These are phyloP conservation scores for Centrapalus pauciflorus DNA, from an alignment of 129 eudicot genomes.

Conservation along the genomic window DNA sequence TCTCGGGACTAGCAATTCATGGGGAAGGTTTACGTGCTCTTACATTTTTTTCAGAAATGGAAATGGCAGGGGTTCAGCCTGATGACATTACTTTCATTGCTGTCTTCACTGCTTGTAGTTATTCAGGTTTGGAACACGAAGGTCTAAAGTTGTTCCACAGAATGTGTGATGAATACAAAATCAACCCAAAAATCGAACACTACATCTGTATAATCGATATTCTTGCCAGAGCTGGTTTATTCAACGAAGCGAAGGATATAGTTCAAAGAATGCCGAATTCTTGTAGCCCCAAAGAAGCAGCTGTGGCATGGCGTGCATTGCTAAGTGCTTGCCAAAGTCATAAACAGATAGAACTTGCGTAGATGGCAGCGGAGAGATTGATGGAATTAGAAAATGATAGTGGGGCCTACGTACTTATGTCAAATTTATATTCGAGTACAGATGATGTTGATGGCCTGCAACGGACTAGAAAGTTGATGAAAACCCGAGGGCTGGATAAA, in stretches of 20 bases:
- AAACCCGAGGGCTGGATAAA: conserved; percentile 39
- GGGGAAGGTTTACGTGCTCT: conserved; percentile 45
- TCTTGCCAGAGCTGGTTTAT: conserved; percentile 44
- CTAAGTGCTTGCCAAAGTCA: conserved; percentile 42
- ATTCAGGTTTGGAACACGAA: conserved; percentile 58
- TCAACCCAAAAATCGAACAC: conserved; percentile 55
- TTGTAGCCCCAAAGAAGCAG: conserved; percentile 34
- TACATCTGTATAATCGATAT: conserved; percentile 50
- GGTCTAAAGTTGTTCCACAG: conserved; percentile 41
- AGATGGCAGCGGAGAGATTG: conserved; percentile 39
- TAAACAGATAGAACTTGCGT: conserved; percentile 34
- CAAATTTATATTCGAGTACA: conserved; percentile 39
- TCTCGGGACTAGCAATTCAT: conserved; percentile 56
- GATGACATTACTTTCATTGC: conserved; percentile 59
- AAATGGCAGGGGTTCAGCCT: conserved; percentile 26
- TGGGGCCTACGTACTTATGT: conserved; percentile 55
- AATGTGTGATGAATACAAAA: conserved; percentile 37
- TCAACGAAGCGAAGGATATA: conserved; percentile 48
- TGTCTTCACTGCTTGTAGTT: conserved; percentile 55
- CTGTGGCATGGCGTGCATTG: conserved; percentile 55
- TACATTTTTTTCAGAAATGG: conserved; percentile 43
- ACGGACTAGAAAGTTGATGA: conserved; percentile 45
- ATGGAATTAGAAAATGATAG: conserved; percentile 50
- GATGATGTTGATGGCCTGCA: conserved; percentile 29
- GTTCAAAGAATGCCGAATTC: conserved; percentile 31